Base-by-base conservation (phyloP, 495 filamentous ascomycete species). In the Xylaria flabelliformis region DNA sequence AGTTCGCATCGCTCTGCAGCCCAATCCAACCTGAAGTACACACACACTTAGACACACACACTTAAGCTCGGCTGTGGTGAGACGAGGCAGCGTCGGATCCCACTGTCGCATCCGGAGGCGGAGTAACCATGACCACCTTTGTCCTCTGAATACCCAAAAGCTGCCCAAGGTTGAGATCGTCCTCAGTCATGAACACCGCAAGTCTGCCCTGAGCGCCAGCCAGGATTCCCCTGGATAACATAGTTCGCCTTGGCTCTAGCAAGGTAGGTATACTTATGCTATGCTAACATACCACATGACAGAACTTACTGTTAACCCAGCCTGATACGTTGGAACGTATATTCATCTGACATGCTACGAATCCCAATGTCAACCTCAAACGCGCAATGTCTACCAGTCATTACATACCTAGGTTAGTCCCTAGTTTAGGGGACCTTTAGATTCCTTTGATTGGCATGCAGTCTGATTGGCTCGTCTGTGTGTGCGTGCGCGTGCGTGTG, bases 1-100 rank as follows among this genome's bases (percentile, higher is more conserved):
- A 17, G 24, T 55, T 29, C 21, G 51, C 51, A 13, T 29, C 12
- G 24, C 26, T 5, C 53, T 32, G 21, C 58, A n/a, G 19, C 58
- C 56, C 56, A 59, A 61, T 61, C 5, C 58, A 61, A 39, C 34
- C 32, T 39, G 39, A 39, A 61, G 58, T 42, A 42, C 39, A 42
- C 39, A 42, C 39, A 42, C 39, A 42, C 39, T 2, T 3, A 42
- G 10, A 42, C 39, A 42, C 39, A 13, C 34, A 39, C 58, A 29
- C 58, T 21, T 21, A n/a, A 61, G 26, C 53, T 5, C 34, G 34
- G 58, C 39, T 8, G 32, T 61, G 53, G 29, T 13, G 53, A 17
- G 34, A 36, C 58, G 34, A 39, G 3, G 8, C 17, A 61, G 34
- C 34, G 58, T 61, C 19, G 58, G 19, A 61, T 34, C 39, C 34